These are phyloP conservation scores for Gracilariopsis chorda DNA, from an alignment of 23 red algal genomes.

Conservation along the genomic window DNA sequence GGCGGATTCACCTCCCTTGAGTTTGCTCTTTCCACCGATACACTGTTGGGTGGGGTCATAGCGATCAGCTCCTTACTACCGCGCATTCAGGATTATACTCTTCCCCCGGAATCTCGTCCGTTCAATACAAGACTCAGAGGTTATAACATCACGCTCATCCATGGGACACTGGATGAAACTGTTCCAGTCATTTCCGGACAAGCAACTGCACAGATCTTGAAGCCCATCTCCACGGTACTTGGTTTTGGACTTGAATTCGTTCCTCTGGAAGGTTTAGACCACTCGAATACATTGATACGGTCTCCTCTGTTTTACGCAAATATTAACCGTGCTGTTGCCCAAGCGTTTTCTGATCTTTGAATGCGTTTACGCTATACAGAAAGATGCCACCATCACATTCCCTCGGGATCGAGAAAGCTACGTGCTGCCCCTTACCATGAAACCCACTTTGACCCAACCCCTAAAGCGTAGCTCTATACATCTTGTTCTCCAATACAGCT, in stretches of 20 bases:
- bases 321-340: not conserved
- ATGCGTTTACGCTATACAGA: too few relatives aligned
- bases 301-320: not conserved
- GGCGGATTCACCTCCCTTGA: not conserved
- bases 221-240: not conserved
- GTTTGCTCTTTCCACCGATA: constrained; percentile 16
- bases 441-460: too few relatives aligned
- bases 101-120: not conserved
- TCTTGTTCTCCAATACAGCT: too few relatives aligned
- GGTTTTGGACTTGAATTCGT: not conserved
- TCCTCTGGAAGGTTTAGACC: constrained; percentile 3
- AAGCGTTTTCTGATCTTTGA: not conserved
- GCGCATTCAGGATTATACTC: not conserved
- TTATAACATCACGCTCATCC: constrained; percentile 13
- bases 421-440: too few relatives aligned
- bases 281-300: not conserved
- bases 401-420: too few relatives aligned
- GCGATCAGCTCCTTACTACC: not conserved
- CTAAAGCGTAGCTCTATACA: too few relatives aligned
- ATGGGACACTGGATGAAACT: not conserved
- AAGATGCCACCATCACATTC: too few relatives aligned
- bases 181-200: not conserved
- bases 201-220: not conserved
- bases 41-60: not conserved
- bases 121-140: not conserved